Base-by-base conservation (phyloP, 208 protist genomes). In the Acanthamoeba castellanii region DNA sequence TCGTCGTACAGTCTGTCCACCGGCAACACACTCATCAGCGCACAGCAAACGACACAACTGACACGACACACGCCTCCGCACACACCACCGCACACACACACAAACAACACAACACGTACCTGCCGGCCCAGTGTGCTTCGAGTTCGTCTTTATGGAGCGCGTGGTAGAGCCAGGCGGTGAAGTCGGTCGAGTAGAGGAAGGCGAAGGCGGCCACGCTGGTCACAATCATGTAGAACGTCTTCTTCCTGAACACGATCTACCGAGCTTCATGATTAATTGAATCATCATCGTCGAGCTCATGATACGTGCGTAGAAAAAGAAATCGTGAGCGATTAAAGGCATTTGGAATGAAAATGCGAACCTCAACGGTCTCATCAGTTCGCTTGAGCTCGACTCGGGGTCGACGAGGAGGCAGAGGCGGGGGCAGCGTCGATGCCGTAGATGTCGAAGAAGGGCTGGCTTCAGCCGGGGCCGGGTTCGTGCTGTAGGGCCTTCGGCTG, bases 161-260 rank as follows among this genome's bases (percentile, higher is more conserved):
- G 42, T 82, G 74, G 30, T 82, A 82, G 37, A 82, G 27, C 74
- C 74, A 82, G 20, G 37, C 42, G 3, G 74, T 82, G 74, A 82
- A 82, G 42, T 82, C 74, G 30, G 74, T 82, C 37, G 37, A 50
- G 74, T 52, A 82, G 74, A 82, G 74, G 74, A 82, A 82, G 37
- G 37, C 37, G 11, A 82, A 52, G 74, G 42, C 74, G 4, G 74
- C 74, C 18, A 52, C 22, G 74, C 74, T 52, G 18, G 74, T 82
- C 74, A 82, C 9, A 7, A 82, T 34, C 74, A 52, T 52, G 74
- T 30, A 82, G 34, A 27, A 82, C 74, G 74, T 82, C 42, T 82
- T 82, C 37, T 11, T 42, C 37, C 74, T 82, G 74, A 82, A 82
- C 42, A 82, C 74, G 42, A 82, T 82, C 74, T 82, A 11, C 16